Evolutionary conservation across 1,139 yeast genomes (phyloP).

Genomic region (Yamadazyma membranifaciens): DNA sequence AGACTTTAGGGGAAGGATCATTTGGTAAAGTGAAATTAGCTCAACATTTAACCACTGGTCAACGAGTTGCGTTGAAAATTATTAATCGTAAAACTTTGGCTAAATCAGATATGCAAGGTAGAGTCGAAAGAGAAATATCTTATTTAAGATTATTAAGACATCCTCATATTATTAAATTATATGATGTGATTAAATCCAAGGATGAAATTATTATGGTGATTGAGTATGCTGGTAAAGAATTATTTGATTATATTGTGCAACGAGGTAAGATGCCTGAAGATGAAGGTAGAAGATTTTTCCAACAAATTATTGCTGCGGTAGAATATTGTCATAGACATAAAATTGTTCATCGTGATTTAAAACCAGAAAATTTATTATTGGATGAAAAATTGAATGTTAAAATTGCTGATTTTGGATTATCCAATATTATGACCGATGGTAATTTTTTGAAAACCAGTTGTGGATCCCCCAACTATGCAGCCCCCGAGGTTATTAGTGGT

Average conservation of each 20-base stretch:
- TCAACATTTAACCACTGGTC: slow-evolving; percentile 89
- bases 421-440: slow-evolving; percentile 98
- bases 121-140: slow-evolving; percentile 92
- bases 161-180: slow-evolving; percentile 94
- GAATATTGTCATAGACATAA: slow-evolving; percentile 98
- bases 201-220: slow-evolving; percentile 98
- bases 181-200: slow-evolving; percentile 93
- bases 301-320: slow-evolving; percentile 96
- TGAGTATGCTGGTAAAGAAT: slow-evolving; percentile 94
- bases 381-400: slow-evolving; percentile 92
- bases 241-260: slow-evolving; percentile 94
- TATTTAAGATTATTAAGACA: slow-evolving; percentile 86
- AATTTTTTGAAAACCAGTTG: slow-evolving; percentile 93
- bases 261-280: slow-evolving; percentile 92
- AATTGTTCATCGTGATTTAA: slow-evolving; percentile 94
- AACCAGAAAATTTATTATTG: slow-evolving; percentile 87
- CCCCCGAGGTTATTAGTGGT: slow-evolving; percentile 97
- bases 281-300: slow-evolving; percentile 93
- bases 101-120: slow-evolving; percentile 95
- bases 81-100: slow-evolving; percentile 93
- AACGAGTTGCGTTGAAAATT: slow-evolving; percentile 89
- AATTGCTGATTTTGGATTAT: slow-evolving; percentile 94
- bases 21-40: slow-evolving; percentile 97
- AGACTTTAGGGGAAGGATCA: slow-evolving; percentile 95
- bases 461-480: slow-evolving; percentile 98